A percentile compares a stretch with the other conserved stretches of the same genome.
Evolutionary conservation across 2,329 filamentous ascomycete species (phyloP).

Genomic region (Pseudohalonectria lignicola): DNA sequence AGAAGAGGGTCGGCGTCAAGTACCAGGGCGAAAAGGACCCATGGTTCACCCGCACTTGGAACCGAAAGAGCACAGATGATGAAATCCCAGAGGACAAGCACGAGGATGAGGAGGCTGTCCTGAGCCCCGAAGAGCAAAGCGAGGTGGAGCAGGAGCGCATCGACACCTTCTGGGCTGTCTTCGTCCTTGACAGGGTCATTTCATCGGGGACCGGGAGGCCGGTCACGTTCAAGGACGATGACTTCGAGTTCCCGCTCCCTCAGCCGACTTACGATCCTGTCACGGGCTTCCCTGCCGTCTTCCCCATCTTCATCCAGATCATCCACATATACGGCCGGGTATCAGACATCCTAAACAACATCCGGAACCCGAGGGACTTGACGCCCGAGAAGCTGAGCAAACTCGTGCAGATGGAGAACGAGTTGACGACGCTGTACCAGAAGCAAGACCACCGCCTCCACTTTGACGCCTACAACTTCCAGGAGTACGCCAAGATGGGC

Average conservation of each 20-base stretch:
- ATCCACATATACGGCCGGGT: conserved; percentile 79
- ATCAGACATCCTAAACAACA: conserved; percentile 75
- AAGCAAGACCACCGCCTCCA: conserved; percentile 63
- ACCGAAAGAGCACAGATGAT: conserved; percentile 19
- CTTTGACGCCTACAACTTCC: conserved; percentile 80
- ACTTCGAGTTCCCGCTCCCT: conserved; percentile 70
- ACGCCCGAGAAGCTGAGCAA: conserved; percentile 63
- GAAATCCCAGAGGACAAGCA: conserved; percentile 12
- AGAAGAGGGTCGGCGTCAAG: conserved; percentile 66
- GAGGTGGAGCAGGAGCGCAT: conserved; percentile 71
- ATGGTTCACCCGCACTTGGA: conserved; percentile 34
- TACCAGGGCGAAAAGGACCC: conserved; percentile 44
- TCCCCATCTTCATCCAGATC: conserved; percentile 71
- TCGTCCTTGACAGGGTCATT: conserved; percentile 77
- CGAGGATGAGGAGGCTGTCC: conserved; percentile 27
- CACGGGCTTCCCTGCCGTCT: conserved; percentile 65
- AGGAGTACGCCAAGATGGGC: conserved; percentile 67
- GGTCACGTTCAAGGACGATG: conserved; percentile 72
- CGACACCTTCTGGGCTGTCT: conserved; percentile 85
- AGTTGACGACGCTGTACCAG: conserved; percentile 63
- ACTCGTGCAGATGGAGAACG: conserved; percentile 67
- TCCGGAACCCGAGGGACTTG: conserved; percentile 62
- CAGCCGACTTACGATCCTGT: conserved; percentile 35
- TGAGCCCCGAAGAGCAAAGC: conserved; percentile 40
- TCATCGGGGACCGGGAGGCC: conserved; percentile 78